Conservation (phyloP, 2,329 filamentous ascomycete genomes). For the Curvularia lunata region DNA sequence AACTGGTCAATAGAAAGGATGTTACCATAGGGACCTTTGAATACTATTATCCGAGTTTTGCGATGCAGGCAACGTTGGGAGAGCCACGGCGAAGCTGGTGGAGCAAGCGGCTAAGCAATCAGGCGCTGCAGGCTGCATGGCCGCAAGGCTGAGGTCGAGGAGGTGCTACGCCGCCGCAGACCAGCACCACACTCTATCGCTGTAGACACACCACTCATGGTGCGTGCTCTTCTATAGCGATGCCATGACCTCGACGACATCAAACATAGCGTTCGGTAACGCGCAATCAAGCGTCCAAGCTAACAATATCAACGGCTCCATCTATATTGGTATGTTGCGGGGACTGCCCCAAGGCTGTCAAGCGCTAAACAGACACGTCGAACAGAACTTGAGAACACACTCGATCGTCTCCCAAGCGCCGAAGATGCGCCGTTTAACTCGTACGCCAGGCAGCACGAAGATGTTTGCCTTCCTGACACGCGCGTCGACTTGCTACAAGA, state of each 20-base stretch:
- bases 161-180: neutral
- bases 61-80: neutral
- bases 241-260: neutral
- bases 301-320: neutral
- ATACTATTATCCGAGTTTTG: neutral
- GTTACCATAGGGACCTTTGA: neutral
- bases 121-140: neutral
- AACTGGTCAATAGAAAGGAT: neutral
- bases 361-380: slow-evolving; percentile 2
- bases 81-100: neutral
- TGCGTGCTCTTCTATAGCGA: neutral
- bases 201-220: neutral
- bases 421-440: slow-evolving; percentile 31
- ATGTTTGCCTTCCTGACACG: slow-evolving; percentile 31
- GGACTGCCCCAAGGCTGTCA: neutral
- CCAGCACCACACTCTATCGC: neutral
- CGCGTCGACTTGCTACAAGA: slow-evolving; percentile 30
- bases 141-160: neutral
- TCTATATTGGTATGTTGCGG: slow-evolving; percentile 3
- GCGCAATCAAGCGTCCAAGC: neutral
- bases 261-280: slow-evolving; percentile 5
- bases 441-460: slow-evolving; percentile 26
- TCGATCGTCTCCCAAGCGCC: slow-evolving; percentile 9
- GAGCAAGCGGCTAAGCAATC: neutral
- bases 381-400: slow-evolving; percentile 4